Base-by-base conservation (phyloP, 2,329 filamentous ascomycete species). In the Thielaviopsis cerberus region DNA sequence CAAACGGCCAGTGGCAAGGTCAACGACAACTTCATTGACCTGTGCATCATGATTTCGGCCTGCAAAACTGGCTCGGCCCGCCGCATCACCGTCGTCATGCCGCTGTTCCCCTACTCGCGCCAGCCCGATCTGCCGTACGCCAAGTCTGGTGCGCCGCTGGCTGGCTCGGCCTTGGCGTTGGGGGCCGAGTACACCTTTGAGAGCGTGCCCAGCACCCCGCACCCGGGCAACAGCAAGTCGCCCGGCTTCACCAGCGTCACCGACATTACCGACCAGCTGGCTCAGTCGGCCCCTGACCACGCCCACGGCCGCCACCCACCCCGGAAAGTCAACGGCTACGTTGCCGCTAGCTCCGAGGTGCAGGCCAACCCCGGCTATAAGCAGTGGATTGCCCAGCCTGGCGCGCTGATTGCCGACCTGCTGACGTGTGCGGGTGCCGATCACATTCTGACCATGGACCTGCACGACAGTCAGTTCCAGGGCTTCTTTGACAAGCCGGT, bases 401-500 rank as follows among this genome's bases (percentile, higher is more conserved):
- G 92, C 61, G 97, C 90, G 27, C 78, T 98, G 59, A 86, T 98
- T 54, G 92, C 92, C 55, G 90, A 97, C 69, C 80, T 98, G 51
- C 76, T 98, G 63, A 96, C 89, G 48, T 96, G 90, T 71, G 91
- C 92, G 62, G 92, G 92, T 63, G 89, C 92, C 52, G 91, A 98
- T 69, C 92, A 97, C 71, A 85, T 94, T 68, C 96, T 97, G 69
- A 96, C 91, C 30, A 94, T 98, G 86, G 92, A 98, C 68, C 78
- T 98, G 56, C 88, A 92, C 69, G 91, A 96, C 69, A 86, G 88
- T 50, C 89, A 98, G 71, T 97, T 97, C 67, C 92, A 98, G 71
- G 92, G 92, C 57, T 98, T 96, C 76, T 97, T 98, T 68, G 91
- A 98, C 67, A 95, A 97, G 60, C 92, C 92, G 1, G 92, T 98